Conservation (phyloP, 495 filamentous ascomycete genomes). For the Durotheca rogersii region DNA sequence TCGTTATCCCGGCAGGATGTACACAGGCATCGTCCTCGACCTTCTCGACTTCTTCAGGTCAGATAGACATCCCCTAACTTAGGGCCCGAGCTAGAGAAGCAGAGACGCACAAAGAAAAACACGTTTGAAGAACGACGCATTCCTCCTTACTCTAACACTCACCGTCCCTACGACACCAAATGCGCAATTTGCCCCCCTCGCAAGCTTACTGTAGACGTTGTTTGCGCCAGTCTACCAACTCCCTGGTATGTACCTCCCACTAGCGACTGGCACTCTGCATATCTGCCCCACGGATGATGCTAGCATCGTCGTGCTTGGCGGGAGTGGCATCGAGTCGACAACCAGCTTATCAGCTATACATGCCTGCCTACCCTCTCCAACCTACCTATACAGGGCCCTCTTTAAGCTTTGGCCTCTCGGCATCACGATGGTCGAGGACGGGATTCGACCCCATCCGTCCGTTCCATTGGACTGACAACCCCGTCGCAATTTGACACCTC, state of each 20-base stretch:
- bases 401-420: constrained; percentile 10
- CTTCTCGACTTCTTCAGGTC: too few relatives aligned
- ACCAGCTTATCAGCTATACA: constrained; percentile 25
- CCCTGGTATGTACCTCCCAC: constrained; percentile 26
- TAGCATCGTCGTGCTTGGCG: constrained; percentile 21
- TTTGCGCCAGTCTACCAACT: constrained; percentile 26
- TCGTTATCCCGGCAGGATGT: constrained; percentile 23
- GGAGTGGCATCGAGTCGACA: constrained; percentile 17
- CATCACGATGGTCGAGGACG: constrained; percentile 1
- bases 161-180: constrained; percentile 8
- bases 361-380: background rate
- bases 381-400: background rate
- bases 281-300: constrained; percentile 31
- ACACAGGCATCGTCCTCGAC: too few relatives aligned
- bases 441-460: constrained; percentile 10
- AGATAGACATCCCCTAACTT: too few relatives aligned
- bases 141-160: constrained; percentile 4
- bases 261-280: constrained; percentile 22
- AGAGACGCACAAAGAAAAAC: too few relatives aligned
- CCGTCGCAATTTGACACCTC: background rate
- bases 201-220: constrained; percentile 32
- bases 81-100: constrained; percentile 5
- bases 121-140: constrained; percentile 6
- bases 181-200: constrained; percentile 8
- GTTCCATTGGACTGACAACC: constrained; percentile 5